These are phyloP conservation scores for Metschnikowia peoriensis DNA, from an alignment of 805 yeast genomes.

Conservation along the genomic window DNA sequence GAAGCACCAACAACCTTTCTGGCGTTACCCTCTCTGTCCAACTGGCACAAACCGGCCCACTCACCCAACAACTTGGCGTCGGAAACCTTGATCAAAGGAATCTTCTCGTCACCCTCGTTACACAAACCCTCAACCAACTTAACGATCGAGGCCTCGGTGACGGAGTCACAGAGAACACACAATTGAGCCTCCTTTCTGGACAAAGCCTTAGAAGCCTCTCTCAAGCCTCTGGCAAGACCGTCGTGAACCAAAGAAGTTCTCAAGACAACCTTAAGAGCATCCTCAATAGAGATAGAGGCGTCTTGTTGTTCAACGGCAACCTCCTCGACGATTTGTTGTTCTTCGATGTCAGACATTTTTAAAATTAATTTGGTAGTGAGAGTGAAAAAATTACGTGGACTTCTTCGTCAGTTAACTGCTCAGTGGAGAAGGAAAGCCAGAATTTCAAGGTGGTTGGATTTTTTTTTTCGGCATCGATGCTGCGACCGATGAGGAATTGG, in stretches of 20 bases:
- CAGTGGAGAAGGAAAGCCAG: slow-evolving; percentile 21
- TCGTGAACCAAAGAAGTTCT: slow-evolving; percentile 98
- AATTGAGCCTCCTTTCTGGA: slow-evolving; percentile 97
- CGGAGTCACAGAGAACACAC: slow-evolving; percentile 96
- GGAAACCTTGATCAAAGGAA: slow-evolving; percentile 98
- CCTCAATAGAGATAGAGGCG: slow-evolving; percentile 92
- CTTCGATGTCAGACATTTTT: slow-evolving; percentile 92
- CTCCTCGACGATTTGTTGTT: slow-evolving; percentile 78
- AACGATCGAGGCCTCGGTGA: slow-evolving; percentile 94
- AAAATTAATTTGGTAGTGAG: neutral
- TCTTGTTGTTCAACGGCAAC: slow-evolving; percentile 83
- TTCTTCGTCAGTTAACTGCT: slow-evolving; percentile 64
- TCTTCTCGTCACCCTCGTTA: slow-evolving; percentile 94
- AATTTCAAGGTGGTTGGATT: neutral
- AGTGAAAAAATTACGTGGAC: slow-evolving; percentile 39
- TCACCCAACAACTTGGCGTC: slow-evolving; percentile 99
- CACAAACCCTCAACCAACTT: slow-evolving; percentile 99
- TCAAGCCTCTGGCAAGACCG: slow-evolving; percentile 99
- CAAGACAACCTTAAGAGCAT: slow-evolving; percentile 96
- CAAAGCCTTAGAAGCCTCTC: slow-evolving; percentile 99
- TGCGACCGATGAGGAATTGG: neutral
- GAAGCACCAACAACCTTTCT: slow-evolving; percentile 99
- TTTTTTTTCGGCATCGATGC: slow-evolving; percentile 5
- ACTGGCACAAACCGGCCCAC: slow-evolving; percentile 99
- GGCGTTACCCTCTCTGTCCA: slow-evolving; percentile 99